Evolutionary conservation across 352 stramenopile species (phyloP), one percentile per base, ranked within the genome.

Genomic region (Phytophthora macrochlamydospora): DNA sequence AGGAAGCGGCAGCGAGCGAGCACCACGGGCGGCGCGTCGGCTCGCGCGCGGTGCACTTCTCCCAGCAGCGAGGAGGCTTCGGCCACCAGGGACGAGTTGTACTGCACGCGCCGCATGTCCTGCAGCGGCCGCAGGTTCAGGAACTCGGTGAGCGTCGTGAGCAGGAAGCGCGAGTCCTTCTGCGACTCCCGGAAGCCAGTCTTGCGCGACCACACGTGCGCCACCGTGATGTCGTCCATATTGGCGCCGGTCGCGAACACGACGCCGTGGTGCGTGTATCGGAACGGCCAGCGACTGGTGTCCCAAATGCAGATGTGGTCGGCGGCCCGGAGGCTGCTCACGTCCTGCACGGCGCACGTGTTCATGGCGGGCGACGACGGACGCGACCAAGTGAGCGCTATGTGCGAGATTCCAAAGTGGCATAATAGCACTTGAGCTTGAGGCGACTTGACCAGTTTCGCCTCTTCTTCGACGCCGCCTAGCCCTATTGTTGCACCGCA

Each of bases 231-330:
- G 32, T 67, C 74, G 44, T 89, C 80, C 6, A 70, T 46, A n/a
- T 49, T 76, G 14, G 43, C 58, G 49, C 70, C 85, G 7, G 67
- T 32, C 30, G 69, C 46, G 60, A 83, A 89, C 12, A 93, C 81
- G 44, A 93, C 67, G 60, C 85, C 85, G 58, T 93, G 85, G 70
- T 93, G 85, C 48, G 81, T 89, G 73, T 93, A 93, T 9, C 78
- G 72, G 69, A 91, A 88, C 1, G 85, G 85, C 83, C 83, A 93
- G 35, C 85, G 83, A 53, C 68, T 85, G 18, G 81, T 87, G 64
- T 93, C 85, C 85, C 85, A 93, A 56, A 93, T 90, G 67, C 78
- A 90, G 30, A 93, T 81, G 64, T 93, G 85, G 73, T 93, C 85
- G 8, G 67, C 79, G 28, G 56, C 55, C 52, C 83, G 81, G n/a